These are phyloP conservation scores for Pisolithus albus DNA, from an alignment of 768 basidiomycete genomes.

Conservation along the genomic window DNA sequence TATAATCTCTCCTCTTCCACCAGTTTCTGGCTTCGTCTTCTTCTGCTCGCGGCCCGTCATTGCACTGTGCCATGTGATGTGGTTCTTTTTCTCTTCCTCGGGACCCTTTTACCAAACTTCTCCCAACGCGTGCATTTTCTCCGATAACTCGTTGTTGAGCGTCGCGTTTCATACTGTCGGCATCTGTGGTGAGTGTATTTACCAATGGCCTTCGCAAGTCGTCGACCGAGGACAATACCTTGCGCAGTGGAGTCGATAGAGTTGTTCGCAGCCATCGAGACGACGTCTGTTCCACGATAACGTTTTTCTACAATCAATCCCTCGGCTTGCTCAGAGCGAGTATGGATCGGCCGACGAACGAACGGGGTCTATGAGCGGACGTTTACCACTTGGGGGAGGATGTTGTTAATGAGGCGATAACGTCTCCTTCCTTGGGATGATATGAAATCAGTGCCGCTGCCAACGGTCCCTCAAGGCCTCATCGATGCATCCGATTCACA, in stretches of 20 bases:
- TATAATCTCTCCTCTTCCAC: too few species aligned
- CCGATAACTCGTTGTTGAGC: constrained; percentile 66
- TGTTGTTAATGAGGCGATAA: constrained; percentile 22
- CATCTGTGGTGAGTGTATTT: constrained; percentile 71
- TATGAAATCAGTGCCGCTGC: constrained; percentile 1
- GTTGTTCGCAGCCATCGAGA: constrained; percentile 52
- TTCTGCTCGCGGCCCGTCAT: too few species aligned
- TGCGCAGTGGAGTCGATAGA: constrained; percentile 61
- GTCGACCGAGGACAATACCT: constrained; percentile 32
- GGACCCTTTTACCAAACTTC: constrained; percentile 9
- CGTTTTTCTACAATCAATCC: constrained; percentile 37
- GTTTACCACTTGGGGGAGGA: too few species aligned
- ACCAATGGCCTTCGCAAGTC: constrained; percentile 55
- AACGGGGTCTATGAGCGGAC: too few species aligned
- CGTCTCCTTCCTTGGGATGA: constrained; percentile 16
- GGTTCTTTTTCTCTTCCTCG: neutral
- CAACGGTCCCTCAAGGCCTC: neutral
- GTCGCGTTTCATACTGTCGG: constrained; percentile 75
- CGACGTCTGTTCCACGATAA: constrained; percentile 69
- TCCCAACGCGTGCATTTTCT: constrained; percentile 3
- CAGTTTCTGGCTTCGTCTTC: too few species aligned
- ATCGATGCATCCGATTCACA: neutral
- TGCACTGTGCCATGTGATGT: too few species aligned
- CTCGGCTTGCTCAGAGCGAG: too few species aligned
- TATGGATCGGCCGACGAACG: too few species aligned